Evolutionary conservation across 305 asterid species (phyloP).

Genomic region (Salvia sclarea): DNA sequence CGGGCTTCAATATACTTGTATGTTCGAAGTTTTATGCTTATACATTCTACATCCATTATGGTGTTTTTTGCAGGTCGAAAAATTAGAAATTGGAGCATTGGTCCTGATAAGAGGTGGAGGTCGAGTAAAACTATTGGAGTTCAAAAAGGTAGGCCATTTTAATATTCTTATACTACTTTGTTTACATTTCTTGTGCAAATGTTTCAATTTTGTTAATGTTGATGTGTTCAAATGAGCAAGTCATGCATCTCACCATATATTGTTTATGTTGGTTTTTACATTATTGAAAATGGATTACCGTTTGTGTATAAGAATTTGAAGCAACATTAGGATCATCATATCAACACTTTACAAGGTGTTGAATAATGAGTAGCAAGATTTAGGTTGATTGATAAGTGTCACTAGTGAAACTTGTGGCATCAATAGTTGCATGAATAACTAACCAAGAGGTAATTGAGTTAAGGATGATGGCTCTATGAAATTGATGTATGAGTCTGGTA

Average conservation of each 20-base stretch:
- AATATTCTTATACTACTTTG: neutral
- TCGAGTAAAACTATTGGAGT: conserved; percentile 59
- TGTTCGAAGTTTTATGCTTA: neutral
- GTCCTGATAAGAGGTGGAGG: conserved; percentile 76
- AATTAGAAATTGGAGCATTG: conserved; percentile 67
- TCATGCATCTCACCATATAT: neutral
- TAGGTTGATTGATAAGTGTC: conserved; percentile 3
- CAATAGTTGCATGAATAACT: neutral
- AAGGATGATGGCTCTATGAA: neutral
- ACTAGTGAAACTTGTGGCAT: conserved; percentile 5
- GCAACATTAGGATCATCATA: neutral
- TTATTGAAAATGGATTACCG: neutral
- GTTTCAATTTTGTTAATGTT: neutral
- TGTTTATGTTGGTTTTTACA: neutral
- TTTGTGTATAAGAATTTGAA: neutral
- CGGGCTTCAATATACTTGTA: conserved; percentile 13
- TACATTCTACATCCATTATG: conserved; percentile 18
- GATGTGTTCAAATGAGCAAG: neutral
- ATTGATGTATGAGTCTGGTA: neutral
- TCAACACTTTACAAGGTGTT: neutral
- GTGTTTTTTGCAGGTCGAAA: conserved; percentile 56
- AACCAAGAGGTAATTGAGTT: neutral
- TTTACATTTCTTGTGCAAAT: neutral
- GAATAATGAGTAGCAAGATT: neutral
- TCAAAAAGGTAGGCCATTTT: conserved; percentile 51